Percentiles rank a stretch among this genome's conserved stretches.
phyloP scores from a whole-genome alignment of 2,329 filamentous ascomycete genomes.

The Elsinoe batatas region DNA sequence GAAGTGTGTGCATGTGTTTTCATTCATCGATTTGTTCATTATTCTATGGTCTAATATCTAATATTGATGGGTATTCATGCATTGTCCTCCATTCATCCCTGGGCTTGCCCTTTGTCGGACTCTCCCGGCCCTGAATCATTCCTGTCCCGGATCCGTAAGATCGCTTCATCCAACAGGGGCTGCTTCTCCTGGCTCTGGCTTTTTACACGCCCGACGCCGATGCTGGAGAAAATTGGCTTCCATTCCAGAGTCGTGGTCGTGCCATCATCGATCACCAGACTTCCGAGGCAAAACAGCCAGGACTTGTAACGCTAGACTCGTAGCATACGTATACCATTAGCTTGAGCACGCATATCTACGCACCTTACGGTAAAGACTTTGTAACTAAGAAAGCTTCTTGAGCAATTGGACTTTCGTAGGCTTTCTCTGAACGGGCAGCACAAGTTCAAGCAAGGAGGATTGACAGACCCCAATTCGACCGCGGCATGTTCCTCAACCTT shows the following conservation, averaged over 20 bases:
- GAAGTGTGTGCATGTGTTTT: too few relatives aligned
- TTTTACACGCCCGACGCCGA: slow-evolving; percentile 4
- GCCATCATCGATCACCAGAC: slow-evolving; percentile 7
- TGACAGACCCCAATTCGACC: too few relatives aligned
- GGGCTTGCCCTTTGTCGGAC: background rate
- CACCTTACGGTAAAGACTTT: too few relatives aligned
- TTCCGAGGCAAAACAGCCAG: background rate
- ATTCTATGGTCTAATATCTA: too few relatives aligned
- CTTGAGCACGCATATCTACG: too few relatives aligned
- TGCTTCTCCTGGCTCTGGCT: background rate
- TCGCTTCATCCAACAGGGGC: background rate
- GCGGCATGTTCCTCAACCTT: too few relatives aligned
- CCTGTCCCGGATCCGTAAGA: background rate
- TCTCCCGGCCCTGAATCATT: slow-evolving; percentile 2
- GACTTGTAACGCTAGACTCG: background rate
- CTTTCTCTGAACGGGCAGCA: too few relatives aligned
- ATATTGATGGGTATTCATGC: background rate
- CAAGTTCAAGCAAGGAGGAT: too few relatives aligned
- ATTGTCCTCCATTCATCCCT: background rate
- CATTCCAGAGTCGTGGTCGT: background rate
- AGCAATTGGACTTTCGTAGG: too few relatives aligned
- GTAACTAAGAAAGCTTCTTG: too few relatives aligned
- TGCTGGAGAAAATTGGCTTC: background rate
- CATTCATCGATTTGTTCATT: too few relatives aligned
- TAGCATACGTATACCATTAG: too few relatives aligned